These are phyloP conservation scores for Talaromyces verruculosus DNA, from an alignment of 2,329 filamentous ascomycete genomes.

Conservation along the genomic window DNA sequence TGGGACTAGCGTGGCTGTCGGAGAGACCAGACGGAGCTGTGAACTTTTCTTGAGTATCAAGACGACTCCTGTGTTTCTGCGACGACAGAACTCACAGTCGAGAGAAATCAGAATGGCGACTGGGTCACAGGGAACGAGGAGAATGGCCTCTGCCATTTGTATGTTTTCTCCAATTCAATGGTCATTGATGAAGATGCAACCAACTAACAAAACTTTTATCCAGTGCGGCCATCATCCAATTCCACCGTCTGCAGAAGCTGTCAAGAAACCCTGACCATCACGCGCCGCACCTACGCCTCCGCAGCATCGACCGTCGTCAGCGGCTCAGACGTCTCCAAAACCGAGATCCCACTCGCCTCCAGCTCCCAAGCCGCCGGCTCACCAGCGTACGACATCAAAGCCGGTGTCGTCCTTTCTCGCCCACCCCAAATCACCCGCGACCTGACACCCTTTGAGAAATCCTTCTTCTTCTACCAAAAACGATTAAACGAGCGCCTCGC, in stretches of 20 bases:
- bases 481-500: slow-evolving; percentile 90
- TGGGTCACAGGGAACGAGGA: slow-evolving; percentile 44
- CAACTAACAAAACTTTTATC: slow-evolving; percentile 22
- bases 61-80: slow-evolving; percentile 22
- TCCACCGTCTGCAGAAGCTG: slow-evolving; percentile 46
- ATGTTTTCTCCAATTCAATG: slow-evolving; percentile 26
- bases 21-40: slow-evolving; percentile 21
- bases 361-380: slow-evolving; percentile 44
- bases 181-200: background rate
- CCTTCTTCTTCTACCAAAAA: slow-evolving; percentile 96
- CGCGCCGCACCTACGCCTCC: slow-evolving; percentile 40
- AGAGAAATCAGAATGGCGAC: slow-evolving; percentile 35
- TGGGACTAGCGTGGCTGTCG: slow-evolving; percentile 29
- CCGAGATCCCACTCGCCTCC: slow-evolving; percentile 36
- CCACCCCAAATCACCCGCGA: slow-evolving; percentile 82
- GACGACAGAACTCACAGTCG: slow-evolving; percentile 22
- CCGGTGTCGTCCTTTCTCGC: slow-evolving; percentile 81
- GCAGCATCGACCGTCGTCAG: slow-evolving; percentile 41
- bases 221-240: slow-evolving; percentile 37
- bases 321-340: slow-evolving; percentile 27
- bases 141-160: slow-evolving; percentile 42
- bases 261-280: slow-evolving; percentile 42
- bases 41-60: slow-evolving; percentile 38
- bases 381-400: slow-evolving; percentile 50
- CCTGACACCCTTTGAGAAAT: slow-evolving; percentile 82